These are phyloP conservation scores for Skeletonema potamos DNA, from an alignment of 108 stramenopile species.

Conservation along the genomic window DNA sequence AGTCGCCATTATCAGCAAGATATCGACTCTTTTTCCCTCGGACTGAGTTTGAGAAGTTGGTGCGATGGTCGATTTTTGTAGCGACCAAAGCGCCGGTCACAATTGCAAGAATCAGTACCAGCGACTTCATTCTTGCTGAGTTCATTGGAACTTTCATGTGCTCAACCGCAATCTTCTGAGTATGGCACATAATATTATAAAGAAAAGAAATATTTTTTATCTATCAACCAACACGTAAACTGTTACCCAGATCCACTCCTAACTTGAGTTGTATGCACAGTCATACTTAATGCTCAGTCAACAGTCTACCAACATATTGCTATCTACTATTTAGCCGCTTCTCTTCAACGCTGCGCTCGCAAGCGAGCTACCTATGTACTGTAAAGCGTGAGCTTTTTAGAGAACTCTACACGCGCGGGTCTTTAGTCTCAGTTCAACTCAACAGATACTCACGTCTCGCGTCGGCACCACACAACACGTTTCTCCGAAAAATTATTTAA, in stretches of 20 bases:
- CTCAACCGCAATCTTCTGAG: not conserved
- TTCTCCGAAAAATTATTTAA: too few relatives aligned
- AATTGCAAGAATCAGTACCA: not conserved
- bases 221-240: too few relatives aligned
- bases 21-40: not conserved
- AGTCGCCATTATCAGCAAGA: not conserved
- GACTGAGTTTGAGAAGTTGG: not conserved
- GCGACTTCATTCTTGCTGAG: not conserved
- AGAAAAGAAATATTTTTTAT: too few relatives aligned
- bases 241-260: too few relatives aligned
- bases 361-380: too few relatives aligned
- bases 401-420: not conserved
- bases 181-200: not conserved
- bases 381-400: not conserved
- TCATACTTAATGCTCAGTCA: too few relatives aligned
- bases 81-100: not conserved
- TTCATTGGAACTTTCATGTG: too few relatives aligned
- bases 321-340: too few relatives aligned
- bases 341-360: too few relatives aligned
- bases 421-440: not conserved
- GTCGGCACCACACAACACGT: not conserved
- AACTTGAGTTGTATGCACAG: too few relatives aligned
- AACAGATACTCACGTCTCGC: not conserved
- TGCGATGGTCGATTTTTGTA: not conserved
- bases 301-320: too few relatives aligned